Conservation (phyloP, 495 filamentous ascomycete species). For the Astrothelium macrocarpum region DNA sequence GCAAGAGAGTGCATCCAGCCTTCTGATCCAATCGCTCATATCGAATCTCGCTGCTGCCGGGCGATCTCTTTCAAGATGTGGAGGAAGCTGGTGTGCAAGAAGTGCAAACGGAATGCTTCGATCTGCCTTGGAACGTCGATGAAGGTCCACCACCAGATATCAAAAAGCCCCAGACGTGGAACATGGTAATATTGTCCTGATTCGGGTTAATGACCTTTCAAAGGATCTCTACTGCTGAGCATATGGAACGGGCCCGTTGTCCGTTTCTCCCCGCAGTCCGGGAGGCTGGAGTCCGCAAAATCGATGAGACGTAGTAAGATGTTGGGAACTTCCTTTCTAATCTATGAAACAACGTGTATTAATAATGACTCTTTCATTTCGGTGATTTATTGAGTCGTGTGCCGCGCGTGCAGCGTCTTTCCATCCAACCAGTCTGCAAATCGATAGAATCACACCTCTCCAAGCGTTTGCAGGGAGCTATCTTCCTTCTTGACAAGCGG, state of each 20-base stretch:
- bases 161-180: not conserved
- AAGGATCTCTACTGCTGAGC: not conserved
- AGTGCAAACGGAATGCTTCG: not conserved
- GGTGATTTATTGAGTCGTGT: not conserved
- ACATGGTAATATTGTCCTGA: not conserved
- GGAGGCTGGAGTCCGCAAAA: not conserved
- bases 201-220: not conserved
- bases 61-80: not conserved
- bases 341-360: too few species aligned
- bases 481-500: not conserved
- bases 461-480: not conserved
- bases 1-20: not conserved
- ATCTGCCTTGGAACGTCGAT: not conserved
- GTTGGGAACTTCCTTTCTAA: not conserved
- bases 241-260: not conserved
- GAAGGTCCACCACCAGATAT: too few species aligned
- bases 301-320: not conserved
- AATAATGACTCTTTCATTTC: not conserved
- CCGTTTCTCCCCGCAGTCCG: not conserved
- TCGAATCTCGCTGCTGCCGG: not conserved
- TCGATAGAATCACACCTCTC: not conserved
- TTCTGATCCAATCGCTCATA: not conserved
- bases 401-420: not conserved
- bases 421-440: not conserved
- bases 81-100: not conserved